phyloP scores from a whole-genome alignment of 495 filamentous ascomycete species.

The Aspergillus diversus region DNA sequence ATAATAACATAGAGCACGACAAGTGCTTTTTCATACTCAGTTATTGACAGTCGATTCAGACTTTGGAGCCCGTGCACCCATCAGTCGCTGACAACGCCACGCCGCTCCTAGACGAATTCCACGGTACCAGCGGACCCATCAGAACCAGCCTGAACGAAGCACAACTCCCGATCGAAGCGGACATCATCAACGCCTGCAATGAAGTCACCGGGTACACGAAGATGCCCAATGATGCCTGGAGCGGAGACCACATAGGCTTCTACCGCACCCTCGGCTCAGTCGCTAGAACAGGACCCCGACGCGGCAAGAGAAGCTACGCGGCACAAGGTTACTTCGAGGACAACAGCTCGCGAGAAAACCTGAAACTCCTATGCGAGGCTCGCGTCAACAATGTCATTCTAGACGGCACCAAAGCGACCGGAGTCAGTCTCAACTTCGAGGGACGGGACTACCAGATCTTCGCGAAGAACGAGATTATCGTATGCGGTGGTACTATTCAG shows the following conservation, averaged over 20 bases:
- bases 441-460: constrained; percentile 43
- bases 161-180: constrained; percentile 28
- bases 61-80: constrained; percentile 12
- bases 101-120: constrained; percentile 18
- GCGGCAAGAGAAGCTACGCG: constrained; percentile 56
- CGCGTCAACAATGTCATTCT: constrained; percentile 32
- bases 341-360: constrained; percentile 26
- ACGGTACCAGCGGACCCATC: constrained; percentile 35
- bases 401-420: constrained; percentile 31
- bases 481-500: constrained; percentile 55
- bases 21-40: background rate
- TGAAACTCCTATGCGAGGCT: constrained; percentile 38
- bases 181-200: constrained; percentile 33
- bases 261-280: constrained; percentile 42
- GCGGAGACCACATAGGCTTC: constrained; percentile 40
- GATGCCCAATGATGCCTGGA: constrained; percentile 36
- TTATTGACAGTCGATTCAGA: constrained; percentile 10
- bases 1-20: no score
- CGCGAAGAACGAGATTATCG: constrained; percentile 56
- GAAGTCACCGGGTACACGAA: constrained; percentile 23
- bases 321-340: constrained; percentile 38
- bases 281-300: constrained; percentile 38
- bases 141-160: constrained; percentile 37
- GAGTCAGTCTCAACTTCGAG: constrained; percentile 39
- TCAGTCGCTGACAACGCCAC: background rate